Percentiles rank a stretch among this genome's conserved stretches.
phyloP scores from a whole-genome alignment of 352 stramenopile species.

The Globisporangium mamillatum region DNA sequence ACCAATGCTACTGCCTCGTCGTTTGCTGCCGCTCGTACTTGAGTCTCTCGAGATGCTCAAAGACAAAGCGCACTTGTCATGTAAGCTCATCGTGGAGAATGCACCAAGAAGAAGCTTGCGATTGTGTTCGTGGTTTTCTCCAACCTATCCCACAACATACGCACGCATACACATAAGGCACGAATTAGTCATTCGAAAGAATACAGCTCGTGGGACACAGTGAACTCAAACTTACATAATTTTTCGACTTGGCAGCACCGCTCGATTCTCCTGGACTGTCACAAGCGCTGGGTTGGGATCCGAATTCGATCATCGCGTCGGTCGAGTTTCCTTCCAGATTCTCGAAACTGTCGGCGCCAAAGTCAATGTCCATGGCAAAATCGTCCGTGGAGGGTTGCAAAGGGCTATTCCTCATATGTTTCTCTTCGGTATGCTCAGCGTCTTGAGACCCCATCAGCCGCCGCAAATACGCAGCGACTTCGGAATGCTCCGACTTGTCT shows the following conservation, averaged over 20 bases:
- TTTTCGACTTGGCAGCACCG: constrained; percentile 29
- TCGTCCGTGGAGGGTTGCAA: constrained; percentile 16
- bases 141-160: constrained; percentile 28
- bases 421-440: neutral
- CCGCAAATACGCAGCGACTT: constrained; percentile 46
- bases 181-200: neutral
- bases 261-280: constrained; percentile 31
- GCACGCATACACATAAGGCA: neutral
- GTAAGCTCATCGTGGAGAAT: constrained; percentile 87
- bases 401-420: neutral
- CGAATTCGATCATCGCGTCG: neutral
- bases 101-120: constrained; percentile 77
- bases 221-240: constrained; percentile 40
- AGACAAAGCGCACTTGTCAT: constrained; percentile 84
- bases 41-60: constrained; percentile 74
- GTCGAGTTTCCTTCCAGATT: constrained; percentile 8
- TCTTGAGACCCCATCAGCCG: constrained; percentile 32
- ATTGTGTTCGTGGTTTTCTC: constrained; percentile 81
- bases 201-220: neutral
- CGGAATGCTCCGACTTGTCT: constrained; percentile 62
- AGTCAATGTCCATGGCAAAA: constrained; percentile 54
- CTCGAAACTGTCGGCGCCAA: constrained; percentile 20
- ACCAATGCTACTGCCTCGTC: constrained; percentile 53
- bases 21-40: constrained; percentile 26
- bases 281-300: constrained; percentile 29